phyloP scores from a whole-genome alignment of 805 yeast species.

The Novakomyces olei region DNA sequence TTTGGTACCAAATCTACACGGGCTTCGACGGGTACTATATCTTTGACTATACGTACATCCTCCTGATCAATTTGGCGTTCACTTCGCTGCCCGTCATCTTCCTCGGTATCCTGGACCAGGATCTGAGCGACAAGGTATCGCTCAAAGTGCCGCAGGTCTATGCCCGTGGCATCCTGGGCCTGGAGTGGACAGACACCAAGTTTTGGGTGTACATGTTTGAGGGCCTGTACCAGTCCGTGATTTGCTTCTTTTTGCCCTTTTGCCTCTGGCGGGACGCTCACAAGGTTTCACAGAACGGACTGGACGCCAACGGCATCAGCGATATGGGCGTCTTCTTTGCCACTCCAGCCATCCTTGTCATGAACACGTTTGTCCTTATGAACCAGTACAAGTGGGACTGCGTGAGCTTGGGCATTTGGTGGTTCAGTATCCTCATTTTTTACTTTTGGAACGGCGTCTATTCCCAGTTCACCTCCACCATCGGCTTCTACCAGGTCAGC shows the following conservation, averaged over 20 bases:
- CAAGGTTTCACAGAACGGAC: constrained; percentile 25
- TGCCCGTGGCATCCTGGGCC: constrained; percentile 40
- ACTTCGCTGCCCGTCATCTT: constrained; percentile 60
- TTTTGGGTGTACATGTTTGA: constrained; percentile 44
- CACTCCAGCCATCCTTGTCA: constrained; percentile 37
- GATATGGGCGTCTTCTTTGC: constrained; percentile 48
- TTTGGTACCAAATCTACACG: constrained; percentile 53
- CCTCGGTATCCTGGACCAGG: constrained; percentile 55
- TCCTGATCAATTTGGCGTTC: constrained; percentile 60
- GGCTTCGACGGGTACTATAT: constrained; percentile 56
- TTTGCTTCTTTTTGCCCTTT: constrained; percentile 49
- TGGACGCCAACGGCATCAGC: constrained; percentile 39
- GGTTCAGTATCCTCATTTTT: constrained; percentile 34
- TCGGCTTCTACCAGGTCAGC: constrained; percentile 44
- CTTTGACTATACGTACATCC: constrained; percentile 55
- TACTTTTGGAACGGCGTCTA: constrained; percentile 69
- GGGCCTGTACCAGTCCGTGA: constrained; percentile 48
- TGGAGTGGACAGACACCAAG: constrained; percentile 37
- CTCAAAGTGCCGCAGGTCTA: constrained; percentile 50
- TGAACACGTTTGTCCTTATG: constrained; percentile 42
- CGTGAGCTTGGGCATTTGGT: constrained; percentile 31
- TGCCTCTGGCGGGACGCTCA: constrained; percentile 27
- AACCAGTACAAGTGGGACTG: constrained; percentile 66
- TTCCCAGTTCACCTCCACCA: constrained; percentile 30
- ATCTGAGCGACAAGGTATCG: constrained; percentile 42